Conservation (phyloP, 2,329 filamentous ascomycete genomes). For the Fusarium circinatum region DNA sequence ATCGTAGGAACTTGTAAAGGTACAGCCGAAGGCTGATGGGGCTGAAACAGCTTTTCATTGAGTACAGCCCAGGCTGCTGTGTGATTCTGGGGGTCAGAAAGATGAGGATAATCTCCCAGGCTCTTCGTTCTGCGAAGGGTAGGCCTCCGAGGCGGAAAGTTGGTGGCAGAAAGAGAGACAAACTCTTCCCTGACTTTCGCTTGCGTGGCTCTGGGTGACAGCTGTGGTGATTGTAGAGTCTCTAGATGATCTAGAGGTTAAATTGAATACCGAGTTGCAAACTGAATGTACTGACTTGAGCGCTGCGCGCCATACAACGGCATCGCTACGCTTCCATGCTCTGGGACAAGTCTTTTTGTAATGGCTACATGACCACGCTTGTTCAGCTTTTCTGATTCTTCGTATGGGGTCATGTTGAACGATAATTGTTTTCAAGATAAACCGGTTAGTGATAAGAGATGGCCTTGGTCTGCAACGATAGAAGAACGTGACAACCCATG, state of each 20-base stretch:
- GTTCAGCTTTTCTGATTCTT: neutral
- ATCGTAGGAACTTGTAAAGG: neutral
- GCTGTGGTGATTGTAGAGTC: too few species aligned
- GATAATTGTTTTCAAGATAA: neutral
- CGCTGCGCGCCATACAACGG: neutral
- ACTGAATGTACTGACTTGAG: neutral
- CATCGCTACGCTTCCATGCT: neutral
- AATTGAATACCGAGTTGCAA: neutral
- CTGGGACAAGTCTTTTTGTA: neutral
- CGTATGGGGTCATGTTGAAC: neutral
- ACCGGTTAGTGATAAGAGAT: neutral
- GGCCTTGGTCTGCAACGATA: neutral
- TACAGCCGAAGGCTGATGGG: neutral
- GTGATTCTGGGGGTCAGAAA: neutral
- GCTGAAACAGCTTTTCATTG: neutral
- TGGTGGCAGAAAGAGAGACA: neutral
- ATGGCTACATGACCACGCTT: neutral
- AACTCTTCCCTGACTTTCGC: fast-evolving
- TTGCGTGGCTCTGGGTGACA: neutral
- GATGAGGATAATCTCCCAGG: neutral
- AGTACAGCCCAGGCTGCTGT: neutral
- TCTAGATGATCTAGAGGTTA: neutral
- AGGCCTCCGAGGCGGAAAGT: neutral
- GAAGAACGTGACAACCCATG: neutral
- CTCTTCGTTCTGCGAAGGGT: neutral